A percentile compares a stretch with the other conserved stretches of the same genome.
Evolutionary conservation across 257 asterid genomes (phyloP).

Genomic region (Solanum habrochaites): DNA sequence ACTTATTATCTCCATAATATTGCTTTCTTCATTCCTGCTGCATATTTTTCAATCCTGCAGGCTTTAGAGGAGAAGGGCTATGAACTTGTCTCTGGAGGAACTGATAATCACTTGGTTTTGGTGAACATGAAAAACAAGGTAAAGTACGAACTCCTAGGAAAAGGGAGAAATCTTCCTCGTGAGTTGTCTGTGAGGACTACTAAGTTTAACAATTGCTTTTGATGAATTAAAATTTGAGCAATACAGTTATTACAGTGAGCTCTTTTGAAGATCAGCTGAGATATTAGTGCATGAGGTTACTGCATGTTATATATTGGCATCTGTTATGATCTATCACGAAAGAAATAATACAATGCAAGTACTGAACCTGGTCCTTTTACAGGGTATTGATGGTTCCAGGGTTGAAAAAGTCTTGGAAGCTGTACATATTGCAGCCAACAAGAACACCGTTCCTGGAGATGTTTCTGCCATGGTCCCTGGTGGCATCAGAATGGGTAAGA

Average conservation of each 20-base stretch:
- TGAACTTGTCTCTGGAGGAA: constrained; percentile 91
- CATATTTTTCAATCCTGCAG: constrained; percentile 26
- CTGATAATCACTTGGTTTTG: constrained; percentile 91
- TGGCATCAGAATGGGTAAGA: constrained; percentile 95
- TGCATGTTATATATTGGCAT: not conserved
- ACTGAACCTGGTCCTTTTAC: constrained; percentile 6
- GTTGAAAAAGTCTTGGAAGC: constrained; percentile 88
- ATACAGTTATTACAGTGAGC: not conserved
- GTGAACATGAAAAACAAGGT: constrained; percentile 81
- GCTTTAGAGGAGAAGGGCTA: constrained; percentile 60
- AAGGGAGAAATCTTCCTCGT: not conserved
- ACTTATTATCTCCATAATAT: not conserved
- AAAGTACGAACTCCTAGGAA: not conserved
- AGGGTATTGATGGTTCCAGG: constrained; percentile 99
- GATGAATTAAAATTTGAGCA: not conserved
- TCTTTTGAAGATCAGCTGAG: not conserved
- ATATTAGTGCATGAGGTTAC: not conserved
- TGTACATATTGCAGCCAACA: constrained; percentile 95
- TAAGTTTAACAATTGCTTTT: not conserved
- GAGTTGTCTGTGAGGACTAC: not conserved
- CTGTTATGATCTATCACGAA: not conserved
- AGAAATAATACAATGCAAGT: not conserved
- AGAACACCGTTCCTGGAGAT: constrained; percentile 97
- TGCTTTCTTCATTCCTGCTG: not conserved
- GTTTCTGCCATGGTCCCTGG: constrained; percentile 99